Conservation (phyloP, 139 green algal genomes). For the Tetradesmus obliquus region DNA sequence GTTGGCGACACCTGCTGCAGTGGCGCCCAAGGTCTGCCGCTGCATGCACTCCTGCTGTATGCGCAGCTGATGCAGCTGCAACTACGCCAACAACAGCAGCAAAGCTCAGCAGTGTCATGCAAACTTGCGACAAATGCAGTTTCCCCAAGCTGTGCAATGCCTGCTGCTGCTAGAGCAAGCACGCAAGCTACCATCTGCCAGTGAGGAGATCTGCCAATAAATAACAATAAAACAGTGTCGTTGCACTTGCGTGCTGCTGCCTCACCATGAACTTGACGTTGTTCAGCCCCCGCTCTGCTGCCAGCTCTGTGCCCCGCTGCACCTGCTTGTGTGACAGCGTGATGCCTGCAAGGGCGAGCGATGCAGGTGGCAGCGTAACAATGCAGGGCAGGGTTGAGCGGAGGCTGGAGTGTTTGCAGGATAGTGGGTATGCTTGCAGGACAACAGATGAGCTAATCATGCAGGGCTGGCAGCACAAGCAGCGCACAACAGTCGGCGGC, state of each 20-base stretch:
- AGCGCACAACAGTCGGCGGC: too few relatives aligned
- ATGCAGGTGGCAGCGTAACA: background rate
- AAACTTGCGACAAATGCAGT: too few relatives aligned
- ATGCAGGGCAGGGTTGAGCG: background rate
- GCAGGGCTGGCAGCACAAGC: too few relatives aligned
- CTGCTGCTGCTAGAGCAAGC: too few relatives aligned
- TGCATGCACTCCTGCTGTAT: too few relatives aligned
- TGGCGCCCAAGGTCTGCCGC: too few relatives aligned
- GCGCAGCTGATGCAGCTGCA: too few relatives aligned
- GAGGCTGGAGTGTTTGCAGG: background rate
- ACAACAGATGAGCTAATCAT: background rate
- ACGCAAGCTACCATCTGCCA: background rate
- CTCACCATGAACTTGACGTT: constrained; percentile 81
- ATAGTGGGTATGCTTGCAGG: background rate
- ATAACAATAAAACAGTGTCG: background rate
- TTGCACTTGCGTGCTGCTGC: background rate
- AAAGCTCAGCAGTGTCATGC: too few relatives aligned
- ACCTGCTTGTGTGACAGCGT: constrained; percentile 93
- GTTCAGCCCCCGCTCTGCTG: constrained; percentile 75
- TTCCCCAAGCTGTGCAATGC: too few relatives aligned
- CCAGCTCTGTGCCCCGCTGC: constrained; percentile 84
- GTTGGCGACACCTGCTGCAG: too few relatives aligned
- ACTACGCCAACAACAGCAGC: too few relatives aligned
- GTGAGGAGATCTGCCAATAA: background rate
- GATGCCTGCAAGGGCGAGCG: constrained; percentile 75